phyloP scores from a whole-genome alignment of 1,139 yeast species.

The Yamadazyma dendronema region DNA sequence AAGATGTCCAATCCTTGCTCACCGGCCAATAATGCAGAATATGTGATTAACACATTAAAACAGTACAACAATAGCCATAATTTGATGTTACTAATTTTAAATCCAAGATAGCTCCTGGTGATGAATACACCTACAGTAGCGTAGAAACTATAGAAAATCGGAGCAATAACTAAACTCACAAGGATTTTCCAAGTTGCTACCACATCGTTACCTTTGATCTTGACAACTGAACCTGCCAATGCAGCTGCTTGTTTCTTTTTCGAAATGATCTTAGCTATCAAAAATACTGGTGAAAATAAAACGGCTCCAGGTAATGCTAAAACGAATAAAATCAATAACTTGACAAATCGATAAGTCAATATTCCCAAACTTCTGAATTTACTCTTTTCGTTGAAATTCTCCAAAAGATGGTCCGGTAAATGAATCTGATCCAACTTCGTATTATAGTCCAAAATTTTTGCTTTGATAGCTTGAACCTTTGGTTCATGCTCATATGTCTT shows the following conservation, averaged over 20 bases:
- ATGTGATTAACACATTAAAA: conserved; percentile 70
- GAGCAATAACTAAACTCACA: conserved; percentile 87
- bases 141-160: conserved; percentile 76
- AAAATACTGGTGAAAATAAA: conserved; percentile 82
- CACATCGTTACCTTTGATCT: conserved; percentile 88
- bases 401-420: conserved; percentile 89
- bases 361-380: conserved; percentile 45
- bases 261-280: conserved; percentile 73
- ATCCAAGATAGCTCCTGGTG: conserved; percentile 23
- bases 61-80: conserved; percentile 48
- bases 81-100: conserved; percentile 25
- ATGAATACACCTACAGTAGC: conserved; percentile 65
- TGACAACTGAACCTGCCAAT: conserved; percentile 83
- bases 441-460: conserved; percentile 68
- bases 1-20: conserved; percentile 90
- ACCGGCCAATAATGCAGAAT: conserved; percentile 85
- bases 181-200: conserved; percentile 95
- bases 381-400: conserved; percentile 47
- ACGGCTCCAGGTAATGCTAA: conserved; percentile 84
- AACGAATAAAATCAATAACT: conserved; percentile 51
- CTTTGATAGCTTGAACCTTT: conserved; percentile 56
- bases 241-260: conserved; percentile 73
- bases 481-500: conserved; percentile 72
- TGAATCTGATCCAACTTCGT: conserved; percentile 63
- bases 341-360: conserved; percentile 52